Base-by-base conservation (phyloP, 331 rosid genomes). In the Quercus phellos region DNA sequence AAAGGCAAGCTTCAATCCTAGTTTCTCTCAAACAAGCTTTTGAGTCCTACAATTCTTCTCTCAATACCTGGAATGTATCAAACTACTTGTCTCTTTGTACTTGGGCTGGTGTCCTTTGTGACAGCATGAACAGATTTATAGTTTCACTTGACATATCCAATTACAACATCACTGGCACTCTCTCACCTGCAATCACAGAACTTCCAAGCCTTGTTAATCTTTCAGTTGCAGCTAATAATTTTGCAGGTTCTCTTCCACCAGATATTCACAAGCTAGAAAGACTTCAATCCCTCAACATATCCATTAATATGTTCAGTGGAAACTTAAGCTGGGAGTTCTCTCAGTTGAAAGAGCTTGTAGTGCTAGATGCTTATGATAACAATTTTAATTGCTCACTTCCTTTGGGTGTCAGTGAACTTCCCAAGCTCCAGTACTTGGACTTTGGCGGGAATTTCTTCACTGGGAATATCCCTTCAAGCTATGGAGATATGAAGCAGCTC, bases 371-470 rank as follows among this genome's bases (percentile, higher is more conserved):
- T 71, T 92, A 92, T 54, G 46, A 94, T 86, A 94, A 94, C 82
- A 73, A 67, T 70, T 92, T 92, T 90, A 85, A 86, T 74, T 85
- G 86, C 68, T 87, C 89, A 21, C 98, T 92, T 27, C 99, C 99
- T 56, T 55, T 79, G 38, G 90, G 84, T 30, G 84, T 94, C 88
- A 78, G 77, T 73, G 54, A 70, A 53, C 81, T 87, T 27, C 81
- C 83, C 26, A 86, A 77, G 56, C 87, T 94, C 59, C 84, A 71
- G 77, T 68, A 79, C 89, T 83, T 94, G 78, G 88, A 89, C 86
- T 76, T 92, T 73, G 98, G 94, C 64, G 99, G 99, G 82, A 94
- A 94, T 22, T 94, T 76, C 84, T 89, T 94, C 70, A 67, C 74
- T 13, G 96, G 98, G 21, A 67, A 46, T 50, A 92, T 94, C 78